Conservation (phyloP, 306 rosid genomes). For the Betula pendula region DNA sequence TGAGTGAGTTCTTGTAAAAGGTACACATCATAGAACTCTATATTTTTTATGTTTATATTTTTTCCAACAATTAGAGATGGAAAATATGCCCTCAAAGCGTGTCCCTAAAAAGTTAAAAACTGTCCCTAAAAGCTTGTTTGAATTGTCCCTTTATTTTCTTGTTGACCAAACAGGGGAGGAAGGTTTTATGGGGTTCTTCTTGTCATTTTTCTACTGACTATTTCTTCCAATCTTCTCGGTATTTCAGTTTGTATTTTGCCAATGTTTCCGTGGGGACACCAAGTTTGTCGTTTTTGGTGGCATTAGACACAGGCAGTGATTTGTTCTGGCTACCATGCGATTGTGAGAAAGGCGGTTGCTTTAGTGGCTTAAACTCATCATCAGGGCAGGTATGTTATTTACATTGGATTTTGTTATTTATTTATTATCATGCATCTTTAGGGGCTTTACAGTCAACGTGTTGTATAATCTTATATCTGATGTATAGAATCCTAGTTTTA, state of each 20-base stretch:
- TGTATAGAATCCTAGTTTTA: too few species aligned
- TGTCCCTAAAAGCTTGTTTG: too few species aligned
- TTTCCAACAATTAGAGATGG: too few species aligned
- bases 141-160: neutral
- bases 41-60: too few species aligned
- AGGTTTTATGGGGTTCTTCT: neutral
- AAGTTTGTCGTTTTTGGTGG: slow-evolving; percentile 62
- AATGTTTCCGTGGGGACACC: slow-evolving; percentile 90
- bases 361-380: slow-evolving; percentile 1
- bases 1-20: too few species aligned
- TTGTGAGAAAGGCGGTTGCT: slow-evolving; percentile 59
- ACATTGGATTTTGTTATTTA: neutral
- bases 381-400: slow-evolving; percentile 38
- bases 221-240: neutral
- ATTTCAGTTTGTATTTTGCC: slow-evolving; percentile 79
- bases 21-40: too few species aligned
- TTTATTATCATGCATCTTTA: neutral
- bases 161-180: neutral
- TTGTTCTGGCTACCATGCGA: slow-evolving; percentile 94
- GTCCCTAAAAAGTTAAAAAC: too few species aligned
- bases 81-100: neutral
- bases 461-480: too few species aligned
- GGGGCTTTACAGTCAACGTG: too few species aligned
- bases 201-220: neutral
- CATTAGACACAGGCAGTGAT: slow-evolving; percentile 90